Base-by-base conservation (phyloP, 306 rosid species). In the Geum urbanum region DNA sequence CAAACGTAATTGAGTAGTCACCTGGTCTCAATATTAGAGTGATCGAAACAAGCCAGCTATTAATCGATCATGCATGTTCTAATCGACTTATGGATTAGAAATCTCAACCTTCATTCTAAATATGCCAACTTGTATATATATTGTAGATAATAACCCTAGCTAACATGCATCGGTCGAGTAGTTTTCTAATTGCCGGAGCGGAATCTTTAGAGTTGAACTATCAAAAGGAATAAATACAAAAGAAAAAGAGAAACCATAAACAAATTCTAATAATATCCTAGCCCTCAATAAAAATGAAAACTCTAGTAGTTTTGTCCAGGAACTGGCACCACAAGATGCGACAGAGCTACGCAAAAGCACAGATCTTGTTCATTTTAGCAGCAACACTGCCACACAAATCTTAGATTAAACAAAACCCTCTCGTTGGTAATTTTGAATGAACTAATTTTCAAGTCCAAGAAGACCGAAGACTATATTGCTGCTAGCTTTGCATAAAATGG, bases 361-460 rank as follows among this genome's bases (percentile, higher is more conserved):
- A 18, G 53, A 46, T 74, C 53, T 69, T 53, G 52, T 76, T 52
- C 50, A 37, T 70, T 52, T 18, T 61, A 35, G 19, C 11, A 40
- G 71, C 71, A 32, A 53, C 55, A 67, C 24, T 65, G 12, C 37
- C 15, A 67, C 13, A 54, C 13, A 54, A 24, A 52, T 39, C 11
- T 6, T 57, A 24, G 27, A 56, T 13, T 5, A 56, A 54, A 1
- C 32, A 27, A 2, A 1, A 27, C 1, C 32, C 32, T 27, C 32
- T 27, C 2, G 37, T 2, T 32, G 37, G 37, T n/a, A n/a, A n/a
- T 32, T 32, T 32, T 32, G 37, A 2, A 32, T 32, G 37, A 32
- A 5, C 8, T 11, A 4, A 10, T 0, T 24, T 57, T 57, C 40
- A 13, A 57, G 43, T 57, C 43, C 41, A 27, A 27, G 18, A 57